Conservation (phyloP, 768 basidiomycete species). For the Sarcomyxa edulis region DNA sequence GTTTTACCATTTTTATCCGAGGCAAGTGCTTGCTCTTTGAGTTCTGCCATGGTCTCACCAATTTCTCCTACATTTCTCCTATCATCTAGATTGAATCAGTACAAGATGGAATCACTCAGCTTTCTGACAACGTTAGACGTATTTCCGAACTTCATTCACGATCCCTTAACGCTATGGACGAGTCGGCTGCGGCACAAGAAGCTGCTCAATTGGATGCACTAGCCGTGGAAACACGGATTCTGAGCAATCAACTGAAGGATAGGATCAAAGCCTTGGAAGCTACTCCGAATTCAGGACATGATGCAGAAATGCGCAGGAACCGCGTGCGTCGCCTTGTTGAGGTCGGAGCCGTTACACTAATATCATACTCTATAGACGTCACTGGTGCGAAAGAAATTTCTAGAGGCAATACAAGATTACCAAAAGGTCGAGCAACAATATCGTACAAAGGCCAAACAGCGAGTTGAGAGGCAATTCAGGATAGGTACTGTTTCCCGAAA, state of each 20-base stretch:
- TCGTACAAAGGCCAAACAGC: slow-evolving; percentile 71
- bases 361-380: slow-evolving; percentile 37
- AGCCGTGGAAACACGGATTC: slow-evolving; percentile 62
- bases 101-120: slow-evolving; percentile 62
- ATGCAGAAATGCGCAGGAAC: slow-evolving; percentile 71
- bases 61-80: neutral
- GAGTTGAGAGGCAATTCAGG: slow-evolving; percentile 82
- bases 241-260: slow-evolving; percentile 65
- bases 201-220: slow-evolving; percentile 62
- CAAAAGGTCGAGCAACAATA: slow-evolving; percentile 80
- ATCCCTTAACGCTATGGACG: slow-evolving; percentile 73
- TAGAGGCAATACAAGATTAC: slow-evolving; percentile 82
- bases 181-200: slow-evolving; percentile 55
- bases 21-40: slow-evolving; percentile 47
- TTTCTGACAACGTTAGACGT: slow-evolving; percentile 62
- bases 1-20: slow-evolving; percentile 2
- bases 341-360: neutral
- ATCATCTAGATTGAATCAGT: slow-evolving; percentile 59
- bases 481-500: slow-evolving; percentile 69
- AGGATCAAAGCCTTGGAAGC: slow-evolving; percentile 69
- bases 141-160: slow-evolving; percentile 73
- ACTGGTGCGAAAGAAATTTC: slow-evolving; percentile 69
- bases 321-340: slow-evolving; percentile 42
- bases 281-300: slow-evolving; percentile 58
- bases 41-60: slow-evolving; percentile 1